Evolutionary conservation across 2,329 filamentous ascomycete genomes (phyloP).

Genomic region (Bipolaris cookei): DNA sequence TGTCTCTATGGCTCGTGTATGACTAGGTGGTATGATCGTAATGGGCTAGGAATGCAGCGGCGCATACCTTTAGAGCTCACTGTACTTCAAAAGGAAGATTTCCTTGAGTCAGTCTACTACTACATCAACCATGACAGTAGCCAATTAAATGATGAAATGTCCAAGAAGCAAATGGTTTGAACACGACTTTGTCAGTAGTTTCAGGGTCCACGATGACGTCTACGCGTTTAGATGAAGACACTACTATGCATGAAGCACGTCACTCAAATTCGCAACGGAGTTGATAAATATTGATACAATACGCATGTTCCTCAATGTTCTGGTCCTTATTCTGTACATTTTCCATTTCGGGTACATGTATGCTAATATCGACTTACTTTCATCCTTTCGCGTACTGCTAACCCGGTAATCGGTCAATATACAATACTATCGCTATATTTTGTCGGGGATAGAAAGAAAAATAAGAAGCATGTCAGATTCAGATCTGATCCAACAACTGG

Average conservation of each 20-base stretch:
- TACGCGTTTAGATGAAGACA: constrained; percentile 5
- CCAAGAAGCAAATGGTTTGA: neutral
- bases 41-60: constrained; percentile 12
- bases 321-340: no score
- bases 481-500: constrained; percentile 11
- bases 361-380: neutral
- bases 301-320: neutral
- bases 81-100: neutral
- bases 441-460: neutral
- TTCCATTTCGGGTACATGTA: neutral
- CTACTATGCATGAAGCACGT: constrained; percentile 9
- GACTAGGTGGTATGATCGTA: constrained; percentile 14
- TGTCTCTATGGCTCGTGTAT: constrained; percentile 22
- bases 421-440: neutral
- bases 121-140: neutral
- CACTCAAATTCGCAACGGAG: constrained; percentile 8
- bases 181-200: neutral
- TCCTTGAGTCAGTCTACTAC: neutral
- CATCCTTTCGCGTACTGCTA: neutral
- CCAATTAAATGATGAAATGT: neutral
- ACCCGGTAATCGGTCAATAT: neutral
- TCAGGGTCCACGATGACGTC: constrained; percentile 35
- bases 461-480: neutral
- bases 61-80: constrained; percentile 8
- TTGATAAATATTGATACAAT: neutral